phyloP scores from a whole-genome alignment of 208 protist species.

The Acanthamoeba quina region DNA sequence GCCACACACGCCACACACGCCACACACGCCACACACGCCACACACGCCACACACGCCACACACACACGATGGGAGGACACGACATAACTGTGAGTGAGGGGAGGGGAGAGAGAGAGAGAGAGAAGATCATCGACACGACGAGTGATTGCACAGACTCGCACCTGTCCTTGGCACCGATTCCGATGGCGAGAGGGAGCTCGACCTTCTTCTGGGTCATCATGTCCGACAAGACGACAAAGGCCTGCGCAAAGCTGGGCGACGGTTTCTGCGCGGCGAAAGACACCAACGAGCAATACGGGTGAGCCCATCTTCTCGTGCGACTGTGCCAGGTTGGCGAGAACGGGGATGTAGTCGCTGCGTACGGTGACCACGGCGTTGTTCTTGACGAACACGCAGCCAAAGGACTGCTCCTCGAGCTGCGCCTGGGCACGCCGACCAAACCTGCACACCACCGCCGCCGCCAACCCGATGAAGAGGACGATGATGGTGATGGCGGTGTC shows the following conservation, averaged over 20 bases:
- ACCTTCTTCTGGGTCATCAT: conserved; percentile 48
- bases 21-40: too few species aligned
- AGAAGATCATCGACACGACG: neutral
- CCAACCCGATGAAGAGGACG: too few species aligned
- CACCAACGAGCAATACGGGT: too few species aligned
- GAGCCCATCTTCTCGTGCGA: neutral
- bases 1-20: too few species aligned
- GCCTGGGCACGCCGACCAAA: neutral
- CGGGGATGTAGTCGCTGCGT: neutral
- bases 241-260: neutral
- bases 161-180: conserved; percentile 29
- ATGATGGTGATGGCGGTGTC: neutral
- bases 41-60: too few species aligned
- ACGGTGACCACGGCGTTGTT: conserved; percentile 13
- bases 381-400: conserved; percentile 57
- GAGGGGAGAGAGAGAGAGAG: neutral
- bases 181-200: conserved; percentile 26
- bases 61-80: neutral
- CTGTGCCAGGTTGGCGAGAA: neutral
- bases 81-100: neutral
- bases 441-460: neutral
- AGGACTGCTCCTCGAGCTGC: conserved; percentile 28
- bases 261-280: conserved; percentile 34
- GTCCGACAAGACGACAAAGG: conserved; percentile 29
- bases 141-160: neutral